A percentile compares a stretch with the other conserved stretches of the same genome.
Evolutionary conservation across 2,329 filamentous ascomycete genomes (phyloP).

Genomic region (Cladorrhinum sp.): DNA sequence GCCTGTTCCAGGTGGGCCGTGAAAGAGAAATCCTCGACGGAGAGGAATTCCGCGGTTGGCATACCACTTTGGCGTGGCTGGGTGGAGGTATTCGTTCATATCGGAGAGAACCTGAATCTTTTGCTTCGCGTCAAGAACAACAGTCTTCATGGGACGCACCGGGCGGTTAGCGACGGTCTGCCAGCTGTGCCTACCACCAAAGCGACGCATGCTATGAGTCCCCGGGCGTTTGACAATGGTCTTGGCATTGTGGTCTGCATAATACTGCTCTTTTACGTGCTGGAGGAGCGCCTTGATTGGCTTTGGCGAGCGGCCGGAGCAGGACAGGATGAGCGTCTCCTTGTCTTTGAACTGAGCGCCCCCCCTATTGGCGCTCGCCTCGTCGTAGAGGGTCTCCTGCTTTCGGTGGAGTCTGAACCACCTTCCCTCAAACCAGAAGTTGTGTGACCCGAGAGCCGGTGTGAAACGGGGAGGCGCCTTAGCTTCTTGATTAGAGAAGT

Average conservation of each 20-base stretch:
- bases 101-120: constrained; percentile 67
- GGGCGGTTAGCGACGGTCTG: constrained; percentile 59
- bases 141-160: constrained; percentile 68
- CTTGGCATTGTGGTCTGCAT: constrained; percentile 51
- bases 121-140: constrained; percentile 66
- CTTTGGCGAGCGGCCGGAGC: constrained; percentile 50
- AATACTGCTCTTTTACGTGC: constrained; percentile 52
- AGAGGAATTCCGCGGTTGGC: constrained; percentile 72
- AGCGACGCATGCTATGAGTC: constrained; percentile 45
- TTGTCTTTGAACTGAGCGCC: constrained; percentile 45
- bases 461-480: constrained; percentile 51
- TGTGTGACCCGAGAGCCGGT: constrained; percentile 51
- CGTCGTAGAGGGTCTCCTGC: constrained; percentile 42
- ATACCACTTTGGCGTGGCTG: constrained; percentile 69
- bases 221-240: constrained; percentile 56
- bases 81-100: constrained; percentile 75
- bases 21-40: constrained; percentile 72
- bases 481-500: constrained; percentile 58
- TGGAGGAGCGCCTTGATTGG: constrained; percentile 56
- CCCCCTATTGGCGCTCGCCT: constrained; percentile 32
- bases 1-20: constrained; percentile 71
- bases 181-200: constrained; percentile 47
- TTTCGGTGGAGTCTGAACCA: constrained; percentile 49
- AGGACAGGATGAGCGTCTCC: constrained; percentile 53
- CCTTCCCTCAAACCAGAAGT: constrained; percentile 52